phyloP scores from a whole-genome alignment of 2,329 filamentous ascomycete species.

The Aspergillus vadensis region DNA sequence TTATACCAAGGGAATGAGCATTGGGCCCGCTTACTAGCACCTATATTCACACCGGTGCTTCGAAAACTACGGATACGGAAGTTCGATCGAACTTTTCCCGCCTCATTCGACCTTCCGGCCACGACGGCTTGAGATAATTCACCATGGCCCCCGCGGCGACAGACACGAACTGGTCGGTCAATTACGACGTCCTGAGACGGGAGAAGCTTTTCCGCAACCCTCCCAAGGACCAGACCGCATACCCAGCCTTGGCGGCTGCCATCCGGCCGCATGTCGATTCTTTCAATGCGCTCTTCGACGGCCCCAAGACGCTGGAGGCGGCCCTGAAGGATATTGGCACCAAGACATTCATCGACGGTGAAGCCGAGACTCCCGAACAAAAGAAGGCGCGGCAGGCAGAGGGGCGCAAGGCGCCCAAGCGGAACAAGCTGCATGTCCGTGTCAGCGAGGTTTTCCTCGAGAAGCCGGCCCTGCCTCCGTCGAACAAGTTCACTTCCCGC shows the following conservation, averaged over 20 bases:
- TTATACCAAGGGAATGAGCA: slow-evolving; percentile 9
- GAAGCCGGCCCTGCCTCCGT: slow-evolving; percentile 74
- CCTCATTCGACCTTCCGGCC: slow-evolving; percentile 16
- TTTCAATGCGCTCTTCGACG: slow-evolving; percentile 86
- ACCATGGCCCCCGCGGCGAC: slow-evolving; percentile 61
- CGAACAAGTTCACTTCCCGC: slow-evolving; percentile 77
- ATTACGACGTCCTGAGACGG: slow-evolving; percentile 82
- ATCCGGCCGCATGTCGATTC: slow-evolving; percentile 91
- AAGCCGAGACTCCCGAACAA: slow-evolving; percentile 49
- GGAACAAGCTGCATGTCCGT: slow-evolving; percentile 76
- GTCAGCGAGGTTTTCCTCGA: slow-evolving; percentile 81
- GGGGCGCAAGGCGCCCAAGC: slow-evolving; percentile 55
- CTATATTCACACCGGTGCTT: slow-evolving; percentile 3
- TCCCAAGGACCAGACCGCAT: slow-evolving; percentile 82
- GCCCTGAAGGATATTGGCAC: slow-evolving; percentile 86
- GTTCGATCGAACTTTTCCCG: slow-evolving; percentile 21
- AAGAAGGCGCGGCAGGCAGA: slow-evolving; percentile 52
- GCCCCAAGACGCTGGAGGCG: slow-evolving; percentile 71
- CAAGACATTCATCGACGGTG: slow-evolving; percentile 83
- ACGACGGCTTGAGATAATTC: slow-evolving; percentile 12
- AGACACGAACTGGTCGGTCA: slow-evolving; percentile 74
- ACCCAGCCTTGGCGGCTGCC: slow-evolving; percentile 81
- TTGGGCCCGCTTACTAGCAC: slow-evolving; percentile 4
- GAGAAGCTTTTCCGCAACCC: slow-evolving; percentile 88
- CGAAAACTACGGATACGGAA: slow-evolving; percentile 3